These are phyloP conservation scores for Puccinia novopanici DNA, from an alignment of 1,284 basidiomycete genomes.

Conservation along the genomic window DNA sequence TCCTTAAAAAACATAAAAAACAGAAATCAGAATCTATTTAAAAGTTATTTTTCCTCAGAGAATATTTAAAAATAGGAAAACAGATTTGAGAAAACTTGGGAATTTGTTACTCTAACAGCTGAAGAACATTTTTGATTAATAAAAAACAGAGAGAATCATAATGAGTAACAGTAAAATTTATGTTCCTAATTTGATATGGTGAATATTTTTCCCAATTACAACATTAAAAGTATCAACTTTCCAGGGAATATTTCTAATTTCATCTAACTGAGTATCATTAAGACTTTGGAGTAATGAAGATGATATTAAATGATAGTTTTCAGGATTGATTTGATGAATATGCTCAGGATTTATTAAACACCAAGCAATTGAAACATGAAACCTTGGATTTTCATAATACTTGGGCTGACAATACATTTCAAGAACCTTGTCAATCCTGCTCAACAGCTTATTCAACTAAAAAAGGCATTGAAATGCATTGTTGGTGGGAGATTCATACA, in stretches of 20 bases:
- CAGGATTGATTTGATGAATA: neutral
- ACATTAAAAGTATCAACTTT: slow-evolving; percentile 13
- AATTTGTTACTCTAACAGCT: too few relatives aligned
- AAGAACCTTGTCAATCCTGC: neutral
- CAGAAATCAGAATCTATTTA: too few relatives aligned
- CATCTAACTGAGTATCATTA: neutral
- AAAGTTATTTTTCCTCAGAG: too few relatives aligned
- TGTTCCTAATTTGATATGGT: neutral
- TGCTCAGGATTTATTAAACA: slow-evolving; percentile 2
- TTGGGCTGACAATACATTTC: neutral
- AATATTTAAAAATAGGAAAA: too few relatives aligned
- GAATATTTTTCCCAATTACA: slow-evolving; percentile 2
- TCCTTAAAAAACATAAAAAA: too few relatives aligned
- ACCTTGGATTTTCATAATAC: slow-evolving; percentile 9
- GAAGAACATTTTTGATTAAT: too few relatives aligned
- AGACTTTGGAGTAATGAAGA: neutral
- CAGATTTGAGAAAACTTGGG: too few relatives aligned
- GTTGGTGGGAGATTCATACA: neutral
- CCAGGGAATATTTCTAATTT: neutral
- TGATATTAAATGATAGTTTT: neutral
- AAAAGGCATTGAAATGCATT: neutral
- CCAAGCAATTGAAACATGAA: slow-evolving; percentile 27
- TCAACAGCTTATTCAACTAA: neutral
- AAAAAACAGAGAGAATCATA: too few relatives aligned
- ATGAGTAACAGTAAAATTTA: neutral